Percentiles rank a stretch among this genome's conserved stretches.
phyloP scores from a whole-genome alignment of 2,329 filamentous ascomycete species.

The Fusarium falciforme region DNA sequence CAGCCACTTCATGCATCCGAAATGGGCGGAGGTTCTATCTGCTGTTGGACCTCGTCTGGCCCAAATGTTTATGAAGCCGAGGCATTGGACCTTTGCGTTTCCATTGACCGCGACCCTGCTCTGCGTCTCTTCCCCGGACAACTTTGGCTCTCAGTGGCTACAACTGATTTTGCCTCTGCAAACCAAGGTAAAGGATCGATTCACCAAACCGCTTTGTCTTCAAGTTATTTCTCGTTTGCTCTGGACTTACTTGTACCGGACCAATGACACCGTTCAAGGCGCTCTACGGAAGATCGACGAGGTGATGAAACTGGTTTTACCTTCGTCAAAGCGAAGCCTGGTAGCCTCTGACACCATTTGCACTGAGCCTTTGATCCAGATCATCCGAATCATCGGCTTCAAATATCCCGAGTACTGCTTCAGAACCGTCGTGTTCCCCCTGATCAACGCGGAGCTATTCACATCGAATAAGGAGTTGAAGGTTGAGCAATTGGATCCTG shows the following conservation, averaged over 20 bases:
- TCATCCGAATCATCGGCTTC: constrained; percentile 94
- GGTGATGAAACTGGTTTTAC: constrained; percentile 85
- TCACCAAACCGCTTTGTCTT: constrained; percentile 80
- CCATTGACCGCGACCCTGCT: constrained; percentile 88
- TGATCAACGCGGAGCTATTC: constrained; percentile 94
- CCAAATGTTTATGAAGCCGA: constrained; percentile 89
- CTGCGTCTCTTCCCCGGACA: constrained; percentile 87
- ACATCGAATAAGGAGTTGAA: constrained; percentile 79
- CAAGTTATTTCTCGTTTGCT: constrained; percentile 90
- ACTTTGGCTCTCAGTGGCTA: constrained; percentile 88
- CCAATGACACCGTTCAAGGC: constrained; percentile 75
- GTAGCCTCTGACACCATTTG: constrained; percentile 86
- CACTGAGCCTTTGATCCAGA: constrained; percentile 89
- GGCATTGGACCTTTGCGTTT: constrained; percentile 91
- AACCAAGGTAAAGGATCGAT: constrained; percentile 84
- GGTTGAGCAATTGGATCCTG: constrained; percentile 93
- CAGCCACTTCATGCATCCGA: constrained; percentile 81
- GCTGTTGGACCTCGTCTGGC: constrained; percentile 81
- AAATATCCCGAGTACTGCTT: constrained; percentile 96
- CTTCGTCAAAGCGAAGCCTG: constrained; percentile 81
- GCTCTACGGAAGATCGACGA: constrained; percentile 88
- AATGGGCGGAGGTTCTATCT: constrained; percentile 88
- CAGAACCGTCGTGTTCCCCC: constrained; percentile 89
- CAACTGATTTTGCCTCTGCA: constrained; percentile 82
- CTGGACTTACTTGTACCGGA: constrained; percentile 94